Conservation (phyloP, 176 grass and related monocot genomes). For the Leersia perrieri region DNA sequence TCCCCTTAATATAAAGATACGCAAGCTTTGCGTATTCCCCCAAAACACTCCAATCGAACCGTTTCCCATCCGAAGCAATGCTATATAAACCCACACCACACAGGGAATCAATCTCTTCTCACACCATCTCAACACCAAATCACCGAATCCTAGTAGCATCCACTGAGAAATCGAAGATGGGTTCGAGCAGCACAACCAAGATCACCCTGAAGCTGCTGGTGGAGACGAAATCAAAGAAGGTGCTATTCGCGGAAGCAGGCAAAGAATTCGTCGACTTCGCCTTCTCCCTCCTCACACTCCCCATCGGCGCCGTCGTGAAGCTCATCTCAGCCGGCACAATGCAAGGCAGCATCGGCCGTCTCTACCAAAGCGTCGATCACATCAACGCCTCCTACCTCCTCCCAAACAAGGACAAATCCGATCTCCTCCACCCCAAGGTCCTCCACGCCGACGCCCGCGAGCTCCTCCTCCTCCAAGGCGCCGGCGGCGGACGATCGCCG, state of each 20-base stretch:
- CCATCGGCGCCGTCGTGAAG: conserved; percentile 38
- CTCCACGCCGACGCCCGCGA: conserved; percentile 19
- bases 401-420: background rate
- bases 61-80: too few species aligned
- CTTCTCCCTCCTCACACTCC: conserved; percentile 35
- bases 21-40: too few species aligned
- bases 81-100: background rate
- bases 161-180: background rate
- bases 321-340: conserved; percentile 33
- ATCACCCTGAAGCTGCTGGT: conserved; percentile 41
- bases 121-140: background rate
- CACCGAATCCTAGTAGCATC: too few species aligned
- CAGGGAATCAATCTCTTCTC: background rate
- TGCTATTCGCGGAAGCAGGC: conserved; percentile 33
- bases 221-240: conserved; percentile 31
- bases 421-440: conserved; percentile 33
- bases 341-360: conserved; percentile 34
- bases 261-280: conserved; percentile 62
- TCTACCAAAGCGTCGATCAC: conserved; percentile 43
- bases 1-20: too few species aligned
- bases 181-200: conserved; percentile 20
- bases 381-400: conserved; percentile 20
- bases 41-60: too few species aligned
- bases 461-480: conserved; percentile 31
- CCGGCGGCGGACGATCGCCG: background rate